Base-by-base conservation (phyloP, 306 rosid genomes). In the Vigna trinervia region DNA sequence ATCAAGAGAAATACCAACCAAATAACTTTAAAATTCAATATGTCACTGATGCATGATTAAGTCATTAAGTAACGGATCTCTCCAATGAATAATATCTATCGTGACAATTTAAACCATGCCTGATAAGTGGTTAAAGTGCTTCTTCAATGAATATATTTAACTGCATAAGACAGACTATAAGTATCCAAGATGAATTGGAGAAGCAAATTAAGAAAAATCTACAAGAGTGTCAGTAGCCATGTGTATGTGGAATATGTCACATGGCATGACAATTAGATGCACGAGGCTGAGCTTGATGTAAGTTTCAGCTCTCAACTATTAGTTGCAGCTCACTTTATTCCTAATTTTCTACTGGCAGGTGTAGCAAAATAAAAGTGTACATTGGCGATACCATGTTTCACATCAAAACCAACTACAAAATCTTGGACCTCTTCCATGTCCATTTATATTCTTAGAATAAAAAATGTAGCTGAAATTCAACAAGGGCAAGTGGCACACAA, bases 381-480 rank as follows among this genome's bases (percentile, higher is more conserved):
- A 41, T 72, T 53, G 26, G 63, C 5, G 6, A 54, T 61, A 52
- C 45, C 59, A 34, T 58, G 48, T 50, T 8, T 77, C 74, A 52
- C 22, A 36, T 61, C 57, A 60, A 80, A 73, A 73, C 32, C 60
- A 60, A 17, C 2, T 53, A 68, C 58, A 69, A 62, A 77, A 23
- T 53, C 54, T 75, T 9, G 17, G 41, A 50, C 12, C 34, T 50
- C 62, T 71, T 69, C 51, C 30, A 0, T 5, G 54, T n/a, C 28
- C 71, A 47, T 51, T 58, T 23, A 62, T 69, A 67, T 36, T 64
- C 73, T 32, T 52, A 36, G 61, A 57, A 74, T 14, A 48, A 11
- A 11, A 63, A 59, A 76, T 43, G 39, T 66, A 52, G 57, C 66
- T 26, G 32, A 76, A 50, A 41, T 66, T 60, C 45, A 52, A 45